phyloP scores from a whole-genome alignment of 73 alveolate species.

The Stentor coeruleus region DNA sequence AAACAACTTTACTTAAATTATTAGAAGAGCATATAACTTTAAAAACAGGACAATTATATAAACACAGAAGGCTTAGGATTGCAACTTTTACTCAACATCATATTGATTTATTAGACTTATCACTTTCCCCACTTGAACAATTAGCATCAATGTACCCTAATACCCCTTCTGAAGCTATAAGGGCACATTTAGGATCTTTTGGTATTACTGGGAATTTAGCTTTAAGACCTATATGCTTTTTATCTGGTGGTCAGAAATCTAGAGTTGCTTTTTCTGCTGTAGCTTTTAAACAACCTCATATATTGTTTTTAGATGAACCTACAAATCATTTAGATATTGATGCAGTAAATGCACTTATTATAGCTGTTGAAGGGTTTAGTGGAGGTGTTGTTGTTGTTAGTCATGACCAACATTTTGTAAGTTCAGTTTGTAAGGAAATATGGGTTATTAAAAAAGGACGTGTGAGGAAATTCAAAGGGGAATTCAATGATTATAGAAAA shows the following conservation, averaged over 20 bases:
- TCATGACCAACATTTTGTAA: constrained; percentile 96
- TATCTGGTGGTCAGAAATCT: constrained; percentile 98
- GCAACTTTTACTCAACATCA: constrained; percentile 95
- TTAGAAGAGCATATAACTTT: constrained; percentile 83
- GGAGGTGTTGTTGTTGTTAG: constrained; percentile 98
- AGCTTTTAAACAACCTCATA: constrained; percentile 95
- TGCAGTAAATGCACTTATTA: constrained; percentile 97
- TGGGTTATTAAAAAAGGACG: constrained; percentile 84
- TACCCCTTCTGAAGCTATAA: constrained; percentile 76
- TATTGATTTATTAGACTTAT: constrained; percentile 88
- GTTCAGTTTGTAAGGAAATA: constrained; percentile 90
- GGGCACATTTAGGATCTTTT: constrained; percentile 94
- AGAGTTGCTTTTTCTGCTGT: constrained; percentile 98
- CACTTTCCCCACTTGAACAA: constrained; percentile 94
- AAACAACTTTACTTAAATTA: constrained; percentile 97
- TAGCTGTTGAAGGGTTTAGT: constrained; percentile 90
- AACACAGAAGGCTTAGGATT: constrained; percentile 18
- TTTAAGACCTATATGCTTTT: constrained; percentile 90
- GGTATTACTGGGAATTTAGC: constrained; percentile 96
- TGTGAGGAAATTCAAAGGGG: constrained; percentile 91
- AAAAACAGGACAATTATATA: constrained; percentile 48
- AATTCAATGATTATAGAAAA: constrained; percentile 89
- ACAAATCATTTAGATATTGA: constrained; percentile 99
- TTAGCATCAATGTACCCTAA: constrained; percentile 83
- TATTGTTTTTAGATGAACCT: constrained; percentile 98